Base-by-base conservation (phyloP, 2,329 filamentous ascomycete species). In the Penicillium corylophilum region DNA sequence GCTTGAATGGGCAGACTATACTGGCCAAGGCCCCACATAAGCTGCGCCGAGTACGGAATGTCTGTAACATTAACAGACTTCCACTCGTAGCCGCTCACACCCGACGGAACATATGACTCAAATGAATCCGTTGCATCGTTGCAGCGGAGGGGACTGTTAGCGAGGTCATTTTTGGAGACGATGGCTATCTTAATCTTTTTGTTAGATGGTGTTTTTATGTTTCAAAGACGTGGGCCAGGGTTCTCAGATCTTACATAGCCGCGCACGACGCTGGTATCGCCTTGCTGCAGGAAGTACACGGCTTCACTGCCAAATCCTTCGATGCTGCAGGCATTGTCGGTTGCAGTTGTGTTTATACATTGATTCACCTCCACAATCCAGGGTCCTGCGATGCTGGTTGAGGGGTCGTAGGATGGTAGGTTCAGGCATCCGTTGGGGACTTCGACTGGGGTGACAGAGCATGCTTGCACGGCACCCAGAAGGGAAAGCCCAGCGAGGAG, bases 281-380 rank as follows among this genome's bases (percentile, higher is more conserved):
- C 50, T 36, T 52, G 40, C 23, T 53, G 50, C 3, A 45, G 23
- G 20, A 48, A 38, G 23, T 42, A 44, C 8, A 49, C 36, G 15
- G 50, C 29, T 23, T 45, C 35, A 29, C 31, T 54, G 20, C 47
- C 44, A 16, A 48, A 50, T 18, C 51, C 51, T 22, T 54, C 47
- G 24, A 54, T 54, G 28, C 23, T 51, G 40, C 47, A 54, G 18
- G 23, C 44, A 13, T 45, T 26, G 24, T 51, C 28, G 3, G 40
- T 5, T 1, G 44, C 38, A 5, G 47, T 50, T 1, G 40, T 51
- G 13, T 54, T 54, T 8, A 47, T 31, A 16, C 51, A 54, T 9
- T 50, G 47, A 16, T 54, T 39, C 18, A 48, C 47, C 6, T 24
- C 35, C 8, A 51, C 24, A 18, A 41, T 23, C 47, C 47, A 54